Base-by-base conservation (phyloP, 2,329 filamentous ascomycete genomes). In the Coniochaeta sp. region DNA sequence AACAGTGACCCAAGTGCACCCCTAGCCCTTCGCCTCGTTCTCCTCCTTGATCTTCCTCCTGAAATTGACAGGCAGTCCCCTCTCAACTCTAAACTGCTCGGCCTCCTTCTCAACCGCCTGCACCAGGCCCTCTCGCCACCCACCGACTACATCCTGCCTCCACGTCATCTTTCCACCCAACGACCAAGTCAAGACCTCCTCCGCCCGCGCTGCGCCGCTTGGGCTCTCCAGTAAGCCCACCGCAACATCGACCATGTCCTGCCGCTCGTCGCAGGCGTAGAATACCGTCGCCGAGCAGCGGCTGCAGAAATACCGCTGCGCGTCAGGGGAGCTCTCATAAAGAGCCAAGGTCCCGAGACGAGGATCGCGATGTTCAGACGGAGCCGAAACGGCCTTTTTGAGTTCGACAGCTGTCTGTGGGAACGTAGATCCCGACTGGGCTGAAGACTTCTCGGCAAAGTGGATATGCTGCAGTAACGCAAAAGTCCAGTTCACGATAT, bases 261-360 rank as follows among this genome's bases (percentile, higher is more conserved):
- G 70, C 1, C 76, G 68, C 4, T 71, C 66, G 17, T 78, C 74
- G 0, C 66, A 66, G 0, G 74, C 72, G 60, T 79, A 82, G 59
- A 82, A 81, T 0, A 81, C 70, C 12, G 64, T 68, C 0, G 80
- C 79, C 0, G 78, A 79, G 67, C 80, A 83, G 1, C 63, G 69
- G 0, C 72, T 73, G 67, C 80, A 83, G 62, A 78, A 81, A 61
- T 80, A 82, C 1, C 80, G 69, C 60, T 79, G 73, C 0, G 80
- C 76, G 16, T 72, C 73, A 0, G 73, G 67, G 0, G 77, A 80
- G 56, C 78, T 81, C 9, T 66, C 64, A 63, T 78, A 79, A 31
- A 74, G 73, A 0, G 70, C 65, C 5, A 82, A 68, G 0, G 77
- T 81, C 0, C 78, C 79, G 12, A 77, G 61, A 6, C 71, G 69